phyloP scores from a whole-genome alignment of 306 rosid genomes.

The Medicago truncatula region MtrunA17r5.0-ANR NC_053042.1:28660501-28661000 shows the following conservation, averaged over 20 bases:
- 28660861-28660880: constrained; percentile 45
- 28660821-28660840: constrained; percentile 69
- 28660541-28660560: too few relatives aligned
- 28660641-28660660: constrained; percentile 20
- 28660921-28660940: constrained; percentile 80
- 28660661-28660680: background rate
- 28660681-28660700: background rate
- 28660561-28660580: too few relatives aligned
- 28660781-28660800: constrained; percentile 53
- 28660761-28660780: constrained; percentile 30
- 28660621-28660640: constrained; percentile 2
- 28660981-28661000: constrained; percentile 78
- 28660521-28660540: too few relatives aligned
- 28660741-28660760: constrained; percentile 29
- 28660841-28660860: constrained; percentile 64
- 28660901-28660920: constrained; percentile 50
- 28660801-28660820: constrained; percentile 47
- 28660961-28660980: constrained; percentile 83
- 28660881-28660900: constrained; percentile 34
- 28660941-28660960: constrained; percentile 81
- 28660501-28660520: too few relatives aligned
- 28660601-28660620: too few relatives aligned
- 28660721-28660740: background rate
- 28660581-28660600: too few relatives aligned
- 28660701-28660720: background rate